Evolutionary conservation across 306 rosid genomes (phyloP).

Genomic region (Cucumis hystrix): DNA sequence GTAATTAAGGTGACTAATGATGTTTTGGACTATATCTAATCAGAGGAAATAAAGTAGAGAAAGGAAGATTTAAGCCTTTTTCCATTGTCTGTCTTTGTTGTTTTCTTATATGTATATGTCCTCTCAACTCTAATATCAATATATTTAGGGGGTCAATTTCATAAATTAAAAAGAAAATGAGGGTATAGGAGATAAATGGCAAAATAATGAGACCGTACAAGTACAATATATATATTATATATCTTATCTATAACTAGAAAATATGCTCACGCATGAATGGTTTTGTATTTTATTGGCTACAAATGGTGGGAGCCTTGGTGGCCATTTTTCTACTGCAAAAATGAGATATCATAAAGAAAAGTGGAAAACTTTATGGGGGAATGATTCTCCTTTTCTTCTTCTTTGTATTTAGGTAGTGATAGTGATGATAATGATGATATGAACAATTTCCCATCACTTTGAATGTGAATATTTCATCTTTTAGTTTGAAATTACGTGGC

Average conservation of each 20-base stretch:
- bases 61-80: not conserved
- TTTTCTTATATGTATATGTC: not conserved
- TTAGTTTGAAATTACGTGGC: not conserved
- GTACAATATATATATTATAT: not conserved
- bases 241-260: not conserved
- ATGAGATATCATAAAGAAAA: not conserved
- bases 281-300: not conserved
- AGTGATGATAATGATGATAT: not conserved
- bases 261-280: not conserved
- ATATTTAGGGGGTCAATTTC: not conserved
- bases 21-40: not conserved
- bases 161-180: not conserved
- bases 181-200: not conserved
- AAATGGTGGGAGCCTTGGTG: conserved; percentile 1
- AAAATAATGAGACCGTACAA: not conserved
- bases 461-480: not conserved
- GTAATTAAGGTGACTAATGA: conserved; percentile 5
- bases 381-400: not conserved
- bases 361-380: not conserved
- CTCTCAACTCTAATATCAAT: not conserved
- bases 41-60: not conserved
- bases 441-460: not conserved
- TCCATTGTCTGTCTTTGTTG: not conserved
- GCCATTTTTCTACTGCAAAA: not conserved
- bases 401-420: not conserved